phyloP scores from a whole-genome alignment of 208 protist genomes.

The Acanthamoeba royreba region DNA sequence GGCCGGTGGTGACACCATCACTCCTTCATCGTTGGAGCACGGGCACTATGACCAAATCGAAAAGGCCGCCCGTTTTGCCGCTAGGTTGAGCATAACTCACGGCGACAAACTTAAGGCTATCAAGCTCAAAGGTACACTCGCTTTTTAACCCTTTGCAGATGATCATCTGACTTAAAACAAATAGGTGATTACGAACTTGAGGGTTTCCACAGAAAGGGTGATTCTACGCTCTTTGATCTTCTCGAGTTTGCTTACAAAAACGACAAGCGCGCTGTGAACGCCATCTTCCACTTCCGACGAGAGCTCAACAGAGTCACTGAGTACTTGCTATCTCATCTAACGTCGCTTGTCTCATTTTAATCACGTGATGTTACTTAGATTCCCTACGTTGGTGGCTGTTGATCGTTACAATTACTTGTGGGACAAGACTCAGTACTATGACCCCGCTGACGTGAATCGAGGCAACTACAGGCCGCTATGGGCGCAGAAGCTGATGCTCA shows the following conservation, averaged over 20 bases:
- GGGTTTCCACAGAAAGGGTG: not conserved
- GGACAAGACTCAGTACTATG: not conserved
- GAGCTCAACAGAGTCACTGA: slow-evolving; percentile 9
- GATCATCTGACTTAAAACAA: no score
- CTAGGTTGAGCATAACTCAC: not conserved
- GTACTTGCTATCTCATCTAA: not conserved
- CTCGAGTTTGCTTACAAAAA: slow-evolving; percentile 6
- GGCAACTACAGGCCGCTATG: not conserved
- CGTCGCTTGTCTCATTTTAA: not conserved
- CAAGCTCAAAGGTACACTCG: not conserved
- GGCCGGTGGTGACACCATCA: not conserved
- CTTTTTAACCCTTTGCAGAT: no score
- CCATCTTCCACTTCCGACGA: slow-evolving; percentile 1
- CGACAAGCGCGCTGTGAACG: not conserved
- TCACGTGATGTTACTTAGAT: not conserved
- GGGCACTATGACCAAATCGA: not conserved
- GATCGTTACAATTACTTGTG: not conserved
- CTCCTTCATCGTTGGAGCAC: not conserved
- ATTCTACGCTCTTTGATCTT: not conserved
- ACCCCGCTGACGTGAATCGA: not conserved
- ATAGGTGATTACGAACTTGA: not conserved
- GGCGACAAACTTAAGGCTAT: slow-evolving; percentile 23
- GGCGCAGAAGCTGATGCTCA: not conserved
- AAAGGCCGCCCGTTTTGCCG: slow-evolving; percentile 2
- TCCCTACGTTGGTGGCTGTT: not conserved